These are phyloP conservation scores for Panicum miliaceum DNA, from an alignment of 176 grass and related monocot genomes.

Conservation along the genomic window DNA sequence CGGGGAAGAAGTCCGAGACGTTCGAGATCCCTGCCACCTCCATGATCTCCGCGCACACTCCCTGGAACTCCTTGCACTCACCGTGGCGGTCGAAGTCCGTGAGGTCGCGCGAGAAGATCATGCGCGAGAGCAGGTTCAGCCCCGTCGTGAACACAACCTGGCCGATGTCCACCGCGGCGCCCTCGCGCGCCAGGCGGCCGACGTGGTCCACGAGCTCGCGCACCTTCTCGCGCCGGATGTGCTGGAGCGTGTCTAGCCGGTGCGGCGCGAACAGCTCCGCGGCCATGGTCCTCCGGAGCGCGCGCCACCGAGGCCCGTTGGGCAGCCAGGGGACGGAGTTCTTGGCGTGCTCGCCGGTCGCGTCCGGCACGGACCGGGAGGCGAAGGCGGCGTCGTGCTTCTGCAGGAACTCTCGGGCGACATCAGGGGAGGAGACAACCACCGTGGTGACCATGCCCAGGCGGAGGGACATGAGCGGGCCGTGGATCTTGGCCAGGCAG, in stretches of 20 bases:
- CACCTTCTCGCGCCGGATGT: constrained; percentile 25
- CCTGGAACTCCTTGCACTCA: constrained; percentile 44
- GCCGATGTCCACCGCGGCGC: constrained; percentile 30
- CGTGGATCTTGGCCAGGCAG: constrained; percentile 16
- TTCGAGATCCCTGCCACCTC: constrained; percentile 25
- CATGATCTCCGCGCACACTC: constrained; percentile 38
- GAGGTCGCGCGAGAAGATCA: constrained; percentile 56
- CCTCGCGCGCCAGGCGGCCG: neutral
- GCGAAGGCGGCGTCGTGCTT: constrained; percentile 42
- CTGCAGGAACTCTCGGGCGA: constrained; percentile 45
- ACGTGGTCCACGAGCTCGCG: constrained; percentile 23
- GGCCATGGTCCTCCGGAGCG: constrained; percentile 32
- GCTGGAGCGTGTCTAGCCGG: constrained; percentile 21
- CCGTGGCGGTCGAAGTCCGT: constrained; percentile 13
- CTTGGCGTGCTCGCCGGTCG: neutral
- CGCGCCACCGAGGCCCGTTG: neutral
- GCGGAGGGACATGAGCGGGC: constrained; percentile 44
- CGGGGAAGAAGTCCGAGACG: constrained; percentile 69
- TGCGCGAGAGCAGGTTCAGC: constrained; percentile 53
- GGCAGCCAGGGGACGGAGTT: constrained; percentile 21
- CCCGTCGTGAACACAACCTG: constrained; percentile 49
- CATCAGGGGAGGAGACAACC: constrained; percentile 16
- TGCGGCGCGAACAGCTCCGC: constrained; percentile 40
- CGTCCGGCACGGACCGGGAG: neutral
- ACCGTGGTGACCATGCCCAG: constrained; percentile 44